A percentile compares a stretch with the other conserved stretches of the same genome.
Conservation (phyloP, 768 basidiomycete species). For the Leccinum rimulosum region DNA sequence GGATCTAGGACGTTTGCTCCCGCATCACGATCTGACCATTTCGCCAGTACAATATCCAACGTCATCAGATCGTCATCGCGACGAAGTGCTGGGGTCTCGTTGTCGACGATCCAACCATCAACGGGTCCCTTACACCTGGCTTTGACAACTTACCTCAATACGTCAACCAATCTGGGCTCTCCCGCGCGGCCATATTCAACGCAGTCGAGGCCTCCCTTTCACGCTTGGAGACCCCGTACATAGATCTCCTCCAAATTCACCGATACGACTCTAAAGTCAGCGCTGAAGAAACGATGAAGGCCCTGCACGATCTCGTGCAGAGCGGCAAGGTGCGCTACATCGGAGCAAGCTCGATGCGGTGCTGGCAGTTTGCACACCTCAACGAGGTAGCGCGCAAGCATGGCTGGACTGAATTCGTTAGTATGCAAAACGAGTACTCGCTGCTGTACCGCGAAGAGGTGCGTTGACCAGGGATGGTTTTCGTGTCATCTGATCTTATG, state of each 20-base stretch:
- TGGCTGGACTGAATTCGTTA: conserved; percentile 52
- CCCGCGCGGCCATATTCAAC: conserved; percentile 37
- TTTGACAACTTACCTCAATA: conserved; percentile 15
- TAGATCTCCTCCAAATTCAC: conserved; percentile 47
- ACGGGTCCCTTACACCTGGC: neutral
- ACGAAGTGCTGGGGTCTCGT: conserved; percentile 28
- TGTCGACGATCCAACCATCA: neutral
- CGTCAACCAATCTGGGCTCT: conserved; percentile 34
- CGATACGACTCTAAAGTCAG: conserved; percentile 38
- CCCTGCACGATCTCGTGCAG: conserved; percentile 47
- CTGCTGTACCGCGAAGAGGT: conserved; percentile 56
- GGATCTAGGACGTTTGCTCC: too few species aligned
- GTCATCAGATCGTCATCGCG: conserved; percentile 31
- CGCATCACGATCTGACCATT: neutral
- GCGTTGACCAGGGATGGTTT: too few species aligned
- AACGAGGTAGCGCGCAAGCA: conserved; percentile 43
- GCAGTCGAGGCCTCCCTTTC: conserved; percentile 36
- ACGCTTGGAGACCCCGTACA: conserved; percentile 35
- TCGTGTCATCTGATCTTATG: too few species aligned
- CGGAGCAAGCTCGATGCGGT: conserved; percentile 45
- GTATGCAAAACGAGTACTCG: conserved; percentile 16
- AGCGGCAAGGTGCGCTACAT: conserved; percentile 52
- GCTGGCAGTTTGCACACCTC: conserved; percentile 45
- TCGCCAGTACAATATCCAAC: conserved; percentile 32
- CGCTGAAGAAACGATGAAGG: conserved; percentile 47